These are phyloP conservation scores for Cocos nucifera DNA, from an alignment of 176 grass and related monocot genomes.

Conservation along the genomic window DNA sequence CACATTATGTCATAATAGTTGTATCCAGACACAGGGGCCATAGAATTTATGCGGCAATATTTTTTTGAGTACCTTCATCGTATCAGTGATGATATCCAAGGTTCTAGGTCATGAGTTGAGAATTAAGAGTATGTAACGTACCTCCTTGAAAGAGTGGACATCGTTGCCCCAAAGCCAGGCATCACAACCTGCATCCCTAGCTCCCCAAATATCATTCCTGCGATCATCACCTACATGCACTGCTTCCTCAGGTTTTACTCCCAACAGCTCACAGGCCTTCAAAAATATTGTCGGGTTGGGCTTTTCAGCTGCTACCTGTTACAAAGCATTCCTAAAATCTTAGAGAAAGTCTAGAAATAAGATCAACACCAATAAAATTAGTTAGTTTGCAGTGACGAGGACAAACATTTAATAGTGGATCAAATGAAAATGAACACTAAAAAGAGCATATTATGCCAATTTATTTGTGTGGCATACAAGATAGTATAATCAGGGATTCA, in stretches of 20 bases:
- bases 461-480: too few species aligned
- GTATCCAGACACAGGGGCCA: too few species aligned
- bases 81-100: not conserved
- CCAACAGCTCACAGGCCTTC: slow-evolving; percentile 78
- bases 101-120: not conserved
- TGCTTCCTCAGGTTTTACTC: slow-evolving; percentile 73
- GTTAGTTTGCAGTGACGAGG: too few species aligned
- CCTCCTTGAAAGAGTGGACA: slow-evolving; percentile 94
- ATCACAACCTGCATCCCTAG: slow-evolving; percentile 90
- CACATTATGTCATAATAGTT: too few species aligned
- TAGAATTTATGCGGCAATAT: not conserved
- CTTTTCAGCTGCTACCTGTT: slow-evolving; percentile 81
- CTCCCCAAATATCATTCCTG: slow-evolving; percentile 90
- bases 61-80: not conserved
- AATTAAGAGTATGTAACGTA: slow-evolving; percentile 8
- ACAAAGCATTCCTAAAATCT: not conserved
- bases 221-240: slow-evolving; percentile 96
- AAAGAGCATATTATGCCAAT: too few species aligned
- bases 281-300: slow-evolving; percentile 97
- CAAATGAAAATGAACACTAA: too few species aligned
- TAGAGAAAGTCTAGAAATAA: too few species aligned
- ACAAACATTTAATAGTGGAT: too few species aligned
- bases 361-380: too few species aligned
- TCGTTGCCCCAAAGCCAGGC: slow-evolving; percentile 97
- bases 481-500: too few species aligned